A percentile compares a stretch with the other conserved stretches of the same genome.
phyloP scores from a whole-genome alignment of 208 protist genomes.

The Leishmania arabica region DNA sequence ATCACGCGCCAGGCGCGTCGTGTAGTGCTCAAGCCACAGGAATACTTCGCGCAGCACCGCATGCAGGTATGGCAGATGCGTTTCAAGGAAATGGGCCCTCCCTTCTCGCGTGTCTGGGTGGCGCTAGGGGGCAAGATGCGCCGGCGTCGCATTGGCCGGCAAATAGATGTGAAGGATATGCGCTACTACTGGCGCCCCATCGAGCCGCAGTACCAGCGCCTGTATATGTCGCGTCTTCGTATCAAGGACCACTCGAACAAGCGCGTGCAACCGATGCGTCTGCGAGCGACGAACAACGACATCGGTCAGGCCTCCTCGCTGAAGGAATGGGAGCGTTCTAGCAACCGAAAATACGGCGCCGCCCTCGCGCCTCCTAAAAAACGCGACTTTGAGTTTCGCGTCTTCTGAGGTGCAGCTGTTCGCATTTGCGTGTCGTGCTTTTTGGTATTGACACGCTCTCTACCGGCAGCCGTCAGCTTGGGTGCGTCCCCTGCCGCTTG shows the following conservation, averaged over 20 bases:
- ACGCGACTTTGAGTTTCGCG: slow-evolving; percentile 87
- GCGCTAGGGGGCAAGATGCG: slow-evolving; percentile 91
- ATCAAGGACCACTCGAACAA: slow-evolving; percentile 70
- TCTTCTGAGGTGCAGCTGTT: slow-evolving; percentile 54
- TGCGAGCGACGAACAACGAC: slow-evolving; percentile 73
- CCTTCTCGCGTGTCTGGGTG: slow-evolving; percentile 86
- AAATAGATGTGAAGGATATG: slow-evolving; percentile 89
- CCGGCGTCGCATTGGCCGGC: slow-evolving; percentile 84
- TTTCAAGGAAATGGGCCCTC: slow-evolving; percentile 91
- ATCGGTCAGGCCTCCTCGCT: slow-evolving; percentile 57
- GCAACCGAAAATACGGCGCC: slow-evolving; percentile 79
- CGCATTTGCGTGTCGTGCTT: no score
- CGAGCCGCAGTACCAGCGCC: slow-evolving; percentile 90
- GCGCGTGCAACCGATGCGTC: slow-evolving; percentile 53
- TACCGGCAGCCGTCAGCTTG: not conserved
- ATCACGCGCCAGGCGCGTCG: slow-evolving; percentile 74
- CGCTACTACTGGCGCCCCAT: slow-evolving; percentile 92
- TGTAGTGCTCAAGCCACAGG: slow-evolving; percentile 70
- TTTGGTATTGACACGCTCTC: not conserved
- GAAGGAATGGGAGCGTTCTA: slow-evolving; percentile 79
- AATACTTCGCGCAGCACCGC: slow-evolving; percentile 69
- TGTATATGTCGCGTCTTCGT: slow-evolving; percentile 89
- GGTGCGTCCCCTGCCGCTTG: not conserved
- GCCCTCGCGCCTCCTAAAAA: slow-evolving; percentile 69
- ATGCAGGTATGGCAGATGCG: slow-evolving; percentile 90